A percentile compares a stretch with the other conserved stretches of the same genome.
These are phyloP conservation scores for Boletus vermiculosoides DNA, from an alignment of 768 basidiomycete species.

Conservation along the genomic window DNA sequence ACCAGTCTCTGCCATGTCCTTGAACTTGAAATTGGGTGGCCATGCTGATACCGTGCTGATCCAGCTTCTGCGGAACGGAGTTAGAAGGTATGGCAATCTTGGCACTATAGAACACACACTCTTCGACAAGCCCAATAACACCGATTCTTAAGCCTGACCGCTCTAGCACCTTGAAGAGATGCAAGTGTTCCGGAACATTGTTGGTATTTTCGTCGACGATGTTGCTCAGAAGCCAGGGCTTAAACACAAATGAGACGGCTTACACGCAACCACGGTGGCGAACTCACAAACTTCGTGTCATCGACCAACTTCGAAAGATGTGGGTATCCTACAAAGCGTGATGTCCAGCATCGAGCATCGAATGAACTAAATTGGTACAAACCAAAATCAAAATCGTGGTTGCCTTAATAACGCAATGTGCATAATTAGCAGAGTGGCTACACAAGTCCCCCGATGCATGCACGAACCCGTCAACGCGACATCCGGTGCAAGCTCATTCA, in stretches of 20 bases:
- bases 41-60: conserved; percentile 84
- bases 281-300: conserved; percentile 71
- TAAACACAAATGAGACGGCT: conserved; percentile 1
- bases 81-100: neutral
- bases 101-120: conserved; percentile 43
- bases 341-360: neutral
- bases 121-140: conserved; percentile 83
- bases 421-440: conserved; percentile 6
- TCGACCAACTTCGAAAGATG: conserved; percentile 65
- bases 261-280: neutral
- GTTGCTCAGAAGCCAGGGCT: conserved; percentile 93
- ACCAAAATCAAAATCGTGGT: conserved; percentile 94
- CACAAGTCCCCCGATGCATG: neutral
- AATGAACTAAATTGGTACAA: conserved; percentile 6
- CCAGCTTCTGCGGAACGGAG: conserved; percentile 64
- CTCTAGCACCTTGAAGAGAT: conserved; percentile 66
- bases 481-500: conserved; percentile 80
- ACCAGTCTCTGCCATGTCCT: conserved; percentile 71
- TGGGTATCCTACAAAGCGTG: conserved; percentile 49
- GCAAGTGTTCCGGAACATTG: conserved; percentile 56
- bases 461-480: conserved; percentile 73
- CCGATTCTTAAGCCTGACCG: conserved; percentile 70
- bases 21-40: conserved; percentile 77
- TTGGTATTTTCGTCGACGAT: conserved; percentile 70
- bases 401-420: conserved; percentile 47